Evolutionary conservation across 805 yeast genomes (phyloP).

Genomic region (Teunomyces cretensis): DNA sequence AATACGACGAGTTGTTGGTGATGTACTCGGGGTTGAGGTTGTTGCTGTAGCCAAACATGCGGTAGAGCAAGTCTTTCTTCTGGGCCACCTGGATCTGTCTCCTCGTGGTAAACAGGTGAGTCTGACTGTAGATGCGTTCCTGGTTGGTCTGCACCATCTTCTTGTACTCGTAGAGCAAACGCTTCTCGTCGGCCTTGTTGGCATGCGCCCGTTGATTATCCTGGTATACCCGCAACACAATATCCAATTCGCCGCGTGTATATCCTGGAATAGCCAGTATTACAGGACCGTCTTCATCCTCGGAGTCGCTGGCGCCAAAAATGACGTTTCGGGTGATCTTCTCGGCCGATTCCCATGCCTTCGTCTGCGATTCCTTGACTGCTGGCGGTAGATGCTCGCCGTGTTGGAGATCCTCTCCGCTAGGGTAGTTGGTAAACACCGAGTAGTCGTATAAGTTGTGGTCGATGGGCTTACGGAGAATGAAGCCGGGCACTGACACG

Average conservation of each 20-base stretch:
- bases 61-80: conserved; percentile 38
- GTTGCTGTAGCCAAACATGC: conserved; percentile 40
- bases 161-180: conserved; percentile 10
- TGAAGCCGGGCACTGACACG: conserved; percentile 21
- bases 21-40: conserved; percentile 38
- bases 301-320: conserved; percentile 27
- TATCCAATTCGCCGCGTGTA: conserved; percentile 34
- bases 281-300: conserved; percentile 2
- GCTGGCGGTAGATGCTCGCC: conserved; percentile 28
- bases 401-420: conserved; percentile 15
- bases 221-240: conserved; percentile 11
- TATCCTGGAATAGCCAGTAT: conserved; percentile 40
- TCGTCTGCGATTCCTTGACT: conserved; percentile 40
- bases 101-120: conserved; percentile 32
- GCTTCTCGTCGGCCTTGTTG: conserved; percentile 8
- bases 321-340: conserved; percentile 35
- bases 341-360: conserved; percentile 48
- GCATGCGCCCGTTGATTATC: not conserved
- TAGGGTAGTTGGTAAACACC: conserved; percentile 27
- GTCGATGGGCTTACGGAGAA: conserved; percentile 32
- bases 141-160: conserved; percentile 25
- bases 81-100: conserved; percentile 41
- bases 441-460: conserved; percentile 38
- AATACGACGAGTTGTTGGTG: conserved; percentile 41
- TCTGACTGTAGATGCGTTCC: conserved; percentile 33